A percentile compares a stretch with the other conserved stretches of the same genome.
phyloP scores from a whole-genome alignment of 1,139 yeast genomes.

The Diutina neorugosa region DNA sequence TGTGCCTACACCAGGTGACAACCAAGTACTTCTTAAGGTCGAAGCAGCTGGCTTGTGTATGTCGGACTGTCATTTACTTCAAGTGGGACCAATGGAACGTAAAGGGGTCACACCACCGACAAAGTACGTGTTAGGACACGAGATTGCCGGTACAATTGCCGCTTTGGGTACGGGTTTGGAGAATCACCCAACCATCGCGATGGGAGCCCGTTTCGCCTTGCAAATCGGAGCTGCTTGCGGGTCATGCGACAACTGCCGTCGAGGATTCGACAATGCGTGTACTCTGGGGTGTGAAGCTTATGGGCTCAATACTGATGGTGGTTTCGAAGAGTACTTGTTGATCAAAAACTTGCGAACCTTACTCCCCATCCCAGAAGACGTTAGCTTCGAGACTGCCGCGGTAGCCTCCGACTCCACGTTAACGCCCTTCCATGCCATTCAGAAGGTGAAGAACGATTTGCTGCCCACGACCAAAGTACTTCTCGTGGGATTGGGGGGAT shows the following conservation, averaged over 20 bases:
- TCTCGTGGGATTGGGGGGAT: slow-evolving; percentile 38
- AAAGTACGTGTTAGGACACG: slow-evolving; percentile 43
- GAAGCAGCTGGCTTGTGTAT: slow-evolving; percentile 44
- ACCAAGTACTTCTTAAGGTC: slow-evolving; percentile 31
- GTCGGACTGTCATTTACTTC: slow-evolving; percentile 36
- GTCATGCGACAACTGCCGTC: not conserved
- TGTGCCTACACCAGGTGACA: slow-evolving; percentile 23
- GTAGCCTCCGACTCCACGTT: slow-evolving; percentile 38
- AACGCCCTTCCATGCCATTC: slow-evolving; percentile 40
- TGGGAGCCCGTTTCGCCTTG: not conserved
- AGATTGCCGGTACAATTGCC: slow-evolving; percentile 31
- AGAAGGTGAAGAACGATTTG: slow-evolving; percentile 21
- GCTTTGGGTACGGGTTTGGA: slow-evolving; percentile 7
- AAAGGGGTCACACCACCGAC: slow-evolving; percentile 9
- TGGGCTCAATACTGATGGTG: slow-evolving; percentile 37
- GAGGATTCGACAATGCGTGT: not conserved
- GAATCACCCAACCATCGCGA: not conserved
- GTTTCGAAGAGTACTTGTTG: slow-evolving; percentile 35
- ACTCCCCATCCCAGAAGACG: slow-evolving; percentile 35
- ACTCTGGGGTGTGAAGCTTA: slow-evolving; percentile 13
- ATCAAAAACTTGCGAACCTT: slow-evolving; percentile 23
- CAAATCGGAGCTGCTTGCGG: not conserved
- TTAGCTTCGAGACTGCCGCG: slow-evolving; percentile 35
- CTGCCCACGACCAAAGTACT: slow-evolving; percentile 28
- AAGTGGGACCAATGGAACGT: slow-evolving; percentile 12